phyloP scores from a whole-genome alignment of 2,329 filamentous ascomycete species.

The Sporothrix sp. region DNA sequence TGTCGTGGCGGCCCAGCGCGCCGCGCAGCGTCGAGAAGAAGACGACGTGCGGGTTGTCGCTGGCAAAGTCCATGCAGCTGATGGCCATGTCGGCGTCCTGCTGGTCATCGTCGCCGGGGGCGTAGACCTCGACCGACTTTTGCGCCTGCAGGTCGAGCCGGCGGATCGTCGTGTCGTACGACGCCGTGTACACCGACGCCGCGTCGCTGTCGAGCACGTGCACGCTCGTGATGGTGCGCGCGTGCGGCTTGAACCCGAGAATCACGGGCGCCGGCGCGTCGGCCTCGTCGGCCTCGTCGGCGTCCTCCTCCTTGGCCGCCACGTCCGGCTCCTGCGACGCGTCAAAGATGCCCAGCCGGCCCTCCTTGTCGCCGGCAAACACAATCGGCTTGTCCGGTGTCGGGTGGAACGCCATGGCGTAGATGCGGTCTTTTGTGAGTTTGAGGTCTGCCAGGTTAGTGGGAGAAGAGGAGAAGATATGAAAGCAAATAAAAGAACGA shows the following conservation, averaged over 20 bases:
- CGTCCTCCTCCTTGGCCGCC: conserved; percentile 41
- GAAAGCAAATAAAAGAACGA: neutral
- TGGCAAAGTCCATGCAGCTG: conserved; percentile 72
- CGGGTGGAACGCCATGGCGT: conserved; percentile 81
- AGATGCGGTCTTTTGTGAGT: conserved; percentile 78
- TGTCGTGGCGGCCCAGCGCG: conserved; percentile 69
- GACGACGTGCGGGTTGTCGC: conserved; percentile 59
- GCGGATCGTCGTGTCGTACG: conserved; percentile 87
- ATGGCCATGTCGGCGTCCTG: conserved; percentile 57
- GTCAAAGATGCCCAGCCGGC: conserved; percentile 84
- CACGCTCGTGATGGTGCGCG: conserved; percentile 78
- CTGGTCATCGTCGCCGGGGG: conserved; percentile 50
- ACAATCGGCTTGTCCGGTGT: conserved; percentile 76
- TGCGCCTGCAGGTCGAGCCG: conserved; percentile 76
- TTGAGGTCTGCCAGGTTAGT: conserved; percentile 59
- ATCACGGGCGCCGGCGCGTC: conserved; percentile 66
- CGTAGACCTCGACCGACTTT: conserved; percentile 71
- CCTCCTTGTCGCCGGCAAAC: conserved; percentile 90
- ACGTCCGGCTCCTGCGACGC: conserved; percentile 55
- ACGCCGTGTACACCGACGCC: conserved; percentile 71
- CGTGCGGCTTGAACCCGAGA: conserved; percentile 81
- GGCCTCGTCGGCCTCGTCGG: conserved; percentile 57
- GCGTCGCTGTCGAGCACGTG: conserved; percentile 63
- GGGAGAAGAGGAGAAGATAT: too few species aligned
- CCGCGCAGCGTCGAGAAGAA: conserved; percentile 85